These are phyloP conservation scores for Trichoderma koningiopsis DNA, from an alignment of 2,329 filamentous ascomycete genomes.

Conservation along the genomic window DNA sequence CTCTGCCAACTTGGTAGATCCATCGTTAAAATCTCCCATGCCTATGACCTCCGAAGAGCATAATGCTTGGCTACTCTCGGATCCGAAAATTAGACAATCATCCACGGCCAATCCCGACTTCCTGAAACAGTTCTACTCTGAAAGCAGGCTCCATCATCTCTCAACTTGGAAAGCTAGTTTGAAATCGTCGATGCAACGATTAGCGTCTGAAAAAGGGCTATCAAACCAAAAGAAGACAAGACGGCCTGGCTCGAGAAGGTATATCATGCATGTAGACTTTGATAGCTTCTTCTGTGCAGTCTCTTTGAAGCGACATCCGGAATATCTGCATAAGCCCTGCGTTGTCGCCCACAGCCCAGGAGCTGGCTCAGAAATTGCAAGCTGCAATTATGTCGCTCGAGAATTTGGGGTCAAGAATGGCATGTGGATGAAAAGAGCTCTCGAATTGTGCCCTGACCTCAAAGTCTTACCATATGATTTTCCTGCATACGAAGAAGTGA, in stretches of 20 bases:
- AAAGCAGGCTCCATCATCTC: constrained; percentile 91
- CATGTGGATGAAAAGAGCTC: constrained; percentile 97
- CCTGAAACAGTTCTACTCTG: constrained; percentile 89
- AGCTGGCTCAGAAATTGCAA: constrained; percentile 89
- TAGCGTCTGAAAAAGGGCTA: constrained; percentile 69
- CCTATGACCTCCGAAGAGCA: constrained; percentile 90
- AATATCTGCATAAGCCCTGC: constrained; percentile 75
- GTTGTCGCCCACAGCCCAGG: constrained; percentile 88
- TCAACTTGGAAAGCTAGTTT: constrained; percentile 96
- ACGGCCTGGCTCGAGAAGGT: constrained; percentile 67
- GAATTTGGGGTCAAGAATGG: constrained; percentile 90
- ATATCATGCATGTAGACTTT: constrained; percentile 95
- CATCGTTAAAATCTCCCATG: constrained; percentile 41
- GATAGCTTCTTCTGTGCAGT: constrained; percentile 98
- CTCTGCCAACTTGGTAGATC: background rate
- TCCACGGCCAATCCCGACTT: constrained; percentile 93
- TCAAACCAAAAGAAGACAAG: constrained; percentile 50
- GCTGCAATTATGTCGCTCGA: constrained; percentile 92
- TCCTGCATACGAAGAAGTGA: constrained; percentile 89
- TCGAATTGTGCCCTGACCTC: constrained; percentile 79
- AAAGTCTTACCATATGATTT: constrained; percentile 97
- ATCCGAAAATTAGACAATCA: constrained; percentile 83
- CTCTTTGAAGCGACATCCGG: constrained; percentile 74
- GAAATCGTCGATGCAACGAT: constrained; percentile 81
- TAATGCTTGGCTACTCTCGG: constrained; percentile 79